Evolutionary conservation across 2,329 filamentous ascomycete genomes (phyloP).

Genomic region (Tolypocladium cylindrosporum): DNA sequence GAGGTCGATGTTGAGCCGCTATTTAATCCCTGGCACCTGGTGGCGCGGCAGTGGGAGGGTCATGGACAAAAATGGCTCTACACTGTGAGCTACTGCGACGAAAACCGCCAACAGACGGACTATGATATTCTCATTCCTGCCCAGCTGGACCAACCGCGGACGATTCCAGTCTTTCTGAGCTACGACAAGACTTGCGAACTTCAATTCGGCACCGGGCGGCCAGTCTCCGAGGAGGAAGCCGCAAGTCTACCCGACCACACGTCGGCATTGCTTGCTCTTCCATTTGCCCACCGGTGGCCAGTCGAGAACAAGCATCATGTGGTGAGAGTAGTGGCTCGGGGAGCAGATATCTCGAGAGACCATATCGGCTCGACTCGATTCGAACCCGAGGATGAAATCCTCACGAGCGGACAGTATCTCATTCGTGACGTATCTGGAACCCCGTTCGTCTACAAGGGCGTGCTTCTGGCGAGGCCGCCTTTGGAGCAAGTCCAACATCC

Average conservation of each 20-base stretch:
- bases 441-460: slow-evolving; percentile 31
- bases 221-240: slow-evolving; percentile 10
- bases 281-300: slow-evolving; percentile 37
- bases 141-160: slow-evolving; percentile 23
- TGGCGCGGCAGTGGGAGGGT: slow-evolving; percentile 32
- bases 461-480: slow-evolving; percentile 34
- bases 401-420: slow-evolving; percentile 17
- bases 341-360: slow-evolving; percentile 13
- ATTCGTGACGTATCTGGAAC: slow-evolving; percentile 25
- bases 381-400: slow-evolving; percentile 11
- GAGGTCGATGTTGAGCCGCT: slow-evolving; percentile 24
- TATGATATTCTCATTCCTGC: slow-evolving; percentile 35
- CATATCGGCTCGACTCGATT: slow-evolving; percentile 21
- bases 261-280: slow-evolving; percentile 31
- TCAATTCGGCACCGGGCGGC: slow-evolving; percentile 8
- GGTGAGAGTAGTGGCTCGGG: slow-evolving; percentile 27
- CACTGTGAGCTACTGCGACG: slow-evolving; percentile 23
- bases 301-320: slow-evolving; percentile 29
- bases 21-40: slow-evolving; percentile 35
- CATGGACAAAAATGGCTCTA: slow-evolving; percentile 12
- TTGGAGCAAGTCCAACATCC: slow-evolving; percentile 25
- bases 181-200: slow-evolving; percentile 22
- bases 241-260: slow-evolving; percentile 29
- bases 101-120: slow-evolving; percentile 14
- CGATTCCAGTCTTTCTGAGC: slow-evolving; percentile 31